phyloP scores from a whole-genome alignment of 2,329 filamentous ascomycete species.

The Hortaea werneckii region DNA sequence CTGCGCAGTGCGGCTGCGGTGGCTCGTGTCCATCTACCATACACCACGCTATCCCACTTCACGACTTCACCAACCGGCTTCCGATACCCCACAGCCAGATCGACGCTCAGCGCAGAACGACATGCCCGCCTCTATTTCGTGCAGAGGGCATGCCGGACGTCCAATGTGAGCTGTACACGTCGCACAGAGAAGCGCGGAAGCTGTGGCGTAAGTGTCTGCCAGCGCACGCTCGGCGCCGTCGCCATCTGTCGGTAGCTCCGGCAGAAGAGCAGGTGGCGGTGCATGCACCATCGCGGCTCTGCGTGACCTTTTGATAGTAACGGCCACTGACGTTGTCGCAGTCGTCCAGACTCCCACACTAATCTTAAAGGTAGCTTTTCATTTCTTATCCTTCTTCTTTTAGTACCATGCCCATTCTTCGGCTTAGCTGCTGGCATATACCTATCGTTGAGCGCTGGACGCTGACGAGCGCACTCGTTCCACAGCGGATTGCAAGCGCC shows the following conservation, averaged over 20 bases:
- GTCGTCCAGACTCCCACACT: slow-evolving; percentile 1
- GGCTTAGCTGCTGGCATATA: neutral
- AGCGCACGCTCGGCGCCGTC: slow-evolving; percentile 1
- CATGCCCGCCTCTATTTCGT: neutral
- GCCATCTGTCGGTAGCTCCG: slow-evolving; percentile 3
- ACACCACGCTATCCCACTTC: neutral
- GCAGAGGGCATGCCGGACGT: neutral
- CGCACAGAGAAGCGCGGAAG: neutral
- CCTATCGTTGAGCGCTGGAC: slow-evolving; percentile 12
- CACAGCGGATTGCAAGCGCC: slow-evolving; percentile 1
- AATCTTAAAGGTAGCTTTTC: slow-evolving; percentile 2
- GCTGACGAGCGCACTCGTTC: slow-evolving; percentile 10
- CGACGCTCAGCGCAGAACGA: neutral
- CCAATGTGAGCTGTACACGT: slow-evolving; percentile 2
- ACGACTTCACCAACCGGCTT: neutral
- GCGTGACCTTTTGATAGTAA: slow-evolving; percentile 1
- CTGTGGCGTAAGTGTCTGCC: neutral
- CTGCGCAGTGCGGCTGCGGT: neutral
- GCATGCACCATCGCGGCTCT: slow-evolving; percentile 4
- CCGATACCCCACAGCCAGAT: neutral
- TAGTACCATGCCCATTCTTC: neutral
- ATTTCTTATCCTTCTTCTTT: neutral
- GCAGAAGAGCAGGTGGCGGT: slow-evolving; percentile 5
- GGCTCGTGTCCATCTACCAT: neutral
- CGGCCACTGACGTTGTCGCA: slow-evolving; percentile 2